Percentiles rank a stretch among this genome's conserved stretches.
Evolutionary conservation across 202 grass and related monocot species (phyloP).

Genomic region (Setaria italica): DNA sequence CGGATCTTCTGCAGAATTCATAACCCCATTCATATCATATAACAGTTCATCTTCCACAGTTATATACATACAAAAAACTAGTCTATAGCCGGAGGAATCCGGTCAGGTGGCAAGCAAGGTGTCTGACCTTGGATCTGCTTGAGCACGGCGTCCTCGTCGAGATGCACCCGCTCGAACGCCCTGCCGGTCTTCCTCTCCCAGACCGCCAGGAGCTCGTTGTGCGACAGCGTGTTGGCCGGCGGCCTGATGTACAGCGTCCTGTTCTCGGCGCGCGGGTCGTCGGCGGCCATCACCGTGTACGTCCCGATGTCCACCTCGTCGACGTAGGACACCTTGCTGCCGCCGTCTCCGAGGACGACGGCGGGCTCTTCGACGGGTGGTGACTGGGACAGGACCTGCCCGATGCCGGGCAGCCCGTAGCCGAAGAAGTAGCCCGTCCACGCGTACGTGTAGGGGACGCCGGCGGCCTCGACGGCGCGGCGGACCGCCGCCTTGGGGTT

Average conservation of each 20-base stretch:
- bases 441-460: slow-evolving; percentile 61
- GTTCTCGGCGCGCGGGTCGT: slow-evolving; percentile 56
- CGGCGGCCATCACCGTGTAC: slow-evolving; percentile 59
- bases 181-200: slow-evolving; percentile 69
- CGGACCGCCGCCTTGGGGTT: slow-evolving; percentile 50
- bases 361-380: slow-evolving; percentile 49
- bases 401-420: slow-evolving; percentile 51
- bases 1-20: slow-evolving; percentile 39
- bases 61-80: not conserved
- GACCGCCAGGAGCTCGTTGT: slow-evolving; percentile 56
- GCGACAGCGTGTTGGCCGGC: slow-evolving; percentile 53
- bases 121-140: slow-evolving; percentile 58
- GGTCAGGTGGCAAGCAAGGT: not conserved
- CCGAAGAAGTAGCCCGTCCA: slow-evolving; percentile 51
- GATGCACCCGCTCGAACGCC: slow-evolving; percentile 49
- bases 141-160: slow-evolving; percentile 56
- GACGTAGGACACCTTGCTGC: slow-evolving; percentile 47
- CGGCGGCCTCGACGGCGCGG: slow-evolving; percentile 57
- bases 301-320: slow-evolving; percentile 62
- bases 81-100: not conserved
- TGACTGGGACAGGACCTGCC: slow-evolving; percentile 27
- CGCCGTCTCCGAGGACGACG: slow-evolving; percentile 62
- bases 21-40: not conserved
- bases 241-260: slow-evolving; percentile 53
- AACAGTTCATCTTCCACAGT: not conserved